Evolutionary conservation across 352 stramenopile genomes (phyloP), one percentile per base, ranked within the genome.

Genomic region (Phytophthora tubulina): DNA sequence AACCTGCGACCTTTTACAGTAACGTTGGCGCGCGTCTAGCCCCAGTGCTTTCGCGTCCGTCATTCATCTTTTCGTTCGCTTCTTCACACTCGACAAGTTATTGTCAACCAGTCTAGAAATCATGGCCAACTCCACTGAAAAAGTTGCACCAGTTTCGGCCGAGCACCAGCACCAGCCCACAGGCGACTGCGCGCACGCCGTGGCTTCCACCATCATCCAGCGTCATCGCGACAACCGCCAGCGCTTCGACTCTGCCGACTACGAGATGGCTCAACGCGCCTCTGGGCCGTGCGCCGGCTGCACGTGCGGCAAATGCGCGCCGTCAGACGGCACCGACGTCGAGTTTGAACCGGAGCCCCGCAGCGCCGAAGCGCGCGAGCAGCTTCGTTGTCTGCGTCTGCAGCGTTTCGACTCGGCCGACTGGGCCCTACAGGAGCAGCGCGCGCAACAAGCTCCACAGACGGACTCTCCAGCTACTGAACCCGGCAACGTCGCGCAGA

Each of bases 371-470:
- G 44, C 64, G 0, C 75, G 63, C 3, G 79, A 91, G 46, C 74
- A 82, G 32, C 78, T 93, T 21, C 77, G 69, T 4, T 84, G 82
- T 67, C 76, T 89, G 14, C 80, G 80, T 3, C 45, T 92, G 30
- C 86, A 93, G 61, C 82, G 86, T 30, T 93, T 93, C 57, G 86
- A 93, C 72, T 93, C 86, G 52, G 86, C 84, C 53, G 86, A 93
- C 41, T 93, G 84, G 84, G 80, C 75, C 11, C 72, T 92, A 74
- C 64, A 91, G 36, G 42, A 39, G 17, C 76, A 82, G 56, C 53
- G 64, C 6, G 11, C 58, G 15, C 67, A 73, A 54, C 52, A 55
- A 17, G 11, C 5, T 36, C 62, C 46, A 8, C 64, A 62, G 45
- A 62, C 58, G 11, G 62, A 70, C 8, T 32, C 21, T 13, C 27